These are phyloP conservation scores for Corylus avellana DNA, from an alignment of 306 rosid species.

Conservation along the genomic window DNA sequence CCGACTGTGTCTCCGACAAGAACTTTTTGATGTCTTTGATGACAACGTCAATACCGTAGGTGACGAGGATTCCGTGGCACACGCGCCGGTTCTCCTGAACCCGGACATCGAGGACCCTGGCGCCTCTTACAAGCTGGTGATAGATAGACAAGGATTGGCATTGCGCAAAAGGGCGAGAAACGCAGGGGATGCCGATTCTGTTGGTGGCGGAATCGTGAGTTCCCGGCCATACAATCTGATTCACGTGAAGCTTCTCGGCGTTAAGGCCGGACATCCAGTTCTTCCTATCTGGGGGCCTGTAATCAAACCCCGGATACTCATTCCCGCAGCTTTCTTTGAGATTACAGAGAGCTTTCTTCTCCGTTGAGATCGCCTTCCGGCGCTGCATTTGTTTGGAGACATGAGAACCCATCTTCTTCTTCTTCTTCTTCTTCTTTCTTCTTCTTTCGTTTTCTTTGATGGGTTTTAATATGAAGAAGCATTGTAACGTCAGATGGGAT, in stretches of 20 bases:
- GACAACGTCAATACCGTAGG: conserved; percentile 66
- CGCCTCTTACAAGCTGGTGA: conserved; percentile 56
- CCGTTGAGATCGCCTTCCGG: conserved; percentile 46
- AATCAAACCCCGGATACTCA: conserved; percentile 60
- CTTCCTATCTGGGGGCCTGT: conserved; percentile 64
- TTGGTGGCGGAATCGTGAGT: conserved; percentile 91
- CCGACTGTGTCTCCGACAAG: conserved; percentile 58
- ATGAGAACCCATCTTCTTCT: conserved; percentile 58
- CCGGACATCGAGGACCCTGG: conserved; percentile 68
- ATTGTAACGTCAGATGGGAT: conserved; percentile 29
- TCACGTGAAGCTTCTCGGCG: conserved; percentile 47
- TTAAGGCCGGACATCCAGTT: conserved; percentile 70
- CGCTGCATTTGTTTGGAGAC: conserved; percentile 54
- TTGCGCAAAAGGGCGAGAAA: conserved; percentile 90
- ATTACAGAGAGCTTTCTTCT: conserved; percentile 53
- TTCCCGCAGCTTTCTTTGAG: conserved; percentile 42
- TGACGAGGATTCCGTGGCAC: conserved; percentile 78
- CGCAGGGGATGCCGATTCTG: conserved; percentile 65
- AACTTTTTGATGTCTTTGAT: conserved; percentile 59
- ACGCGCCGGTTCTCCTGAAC: conserved; percentile 60
- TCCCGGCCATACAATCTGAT: conserved; percentile 85
- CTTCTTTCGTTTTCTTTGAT: background rate
- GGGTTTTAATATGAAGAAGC: conserved; percentile 26
- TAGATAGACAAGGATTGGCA: conserved; percentile 80
- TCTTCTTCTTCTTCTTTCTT: background rate